Base-by-base conservation (phyloP, 306 rosid genomes). In the Hippophae tibetana region DNA sequence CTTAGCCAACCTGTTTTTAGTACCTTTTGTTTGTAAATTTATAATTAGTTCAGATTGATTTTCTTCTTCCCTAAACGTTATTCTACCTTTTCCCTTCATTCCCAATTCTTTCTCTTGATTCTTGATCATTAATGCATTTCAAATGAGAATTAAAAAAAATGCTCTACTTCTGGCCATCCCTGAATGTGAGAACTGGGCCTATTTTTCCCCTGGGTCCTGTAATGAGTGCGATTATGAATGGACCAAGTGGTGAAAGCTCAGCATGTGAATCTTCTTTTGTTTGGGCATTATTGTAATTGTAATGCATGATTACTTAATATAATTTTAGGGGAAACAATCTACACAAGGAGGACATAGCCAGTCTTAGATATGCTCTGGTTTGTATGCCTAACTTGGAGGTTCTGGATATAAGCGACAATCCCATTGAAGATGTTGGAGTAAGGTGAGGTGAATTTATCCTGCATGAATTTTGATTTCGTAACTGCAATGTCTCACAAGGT, bases 361-460 rank as follows among this genome's bases (percentile, higher is more conserved):
- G 62, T 68, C 95, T 82, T 68, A 74, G 81, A 69, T 75, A 73
- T 80, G 90, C 89, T 69, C 70, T 92, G 27, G 64, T 70, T 56
- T 72, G 67, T 69, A 65, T 77, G 75, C 93, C 96, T 51, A 78
- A 75, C 67, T 76, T 92, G 93, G 93, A 83, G 87, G 79, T 73
- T 67, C 85, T 92, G 80, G 99, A 92, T 78, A 64, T 88, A 72
- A 78, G 99, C 69, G 99, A 85, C 53, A 92, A 88, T 84, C 68
- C 70, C 41, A 73, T 92, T 63, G 82, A 66, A 74, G 94, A 83
- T 72, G 86, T 65, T 57, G 99, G 96, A 74, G 75, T 92, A 78
- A 80, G 95, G 99, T 85, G 42, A 66, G 65, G 57, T 45, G 50
- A 63, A 49, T 62, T 67, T 76, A 25, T n/a, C 64, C 70, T 67